phyloP scores from a whole-genome alignment of 352 stramenopile genomes.

The Thraustochytrium sp. region DNA sequence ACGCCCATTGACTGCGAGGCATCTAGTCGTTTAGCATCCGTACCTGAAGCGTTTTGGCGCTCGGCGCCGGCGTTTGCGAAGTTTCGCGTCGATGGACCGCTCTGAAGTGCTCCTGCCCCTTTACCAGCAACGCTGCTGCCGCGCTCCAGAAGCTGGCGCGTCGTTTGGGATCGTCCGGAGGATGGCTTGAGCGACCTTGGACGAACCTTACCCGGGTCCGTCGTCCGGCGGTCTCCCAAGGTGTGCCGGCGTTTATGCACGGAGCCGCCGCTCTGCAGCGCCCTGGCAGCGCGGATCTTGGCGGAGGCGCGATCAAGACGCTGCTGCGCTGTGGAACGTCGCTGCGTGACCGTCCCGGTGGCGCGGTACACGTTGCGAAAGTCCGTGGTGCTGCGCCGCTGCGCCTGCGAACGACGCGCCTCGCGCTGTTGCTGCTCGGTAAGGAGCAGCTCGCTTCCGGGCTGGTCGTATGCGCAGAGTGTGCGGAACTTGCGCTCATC shows the following conservation, averaged over 20 bases:
- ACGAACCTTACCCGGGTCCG: background rate
- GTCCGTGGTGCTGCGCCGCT: background rate
- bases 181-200: too few relatives aligned
- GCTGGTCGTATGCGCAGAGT: background rate
- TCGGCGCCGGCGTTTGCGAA: too few relatives aligned
- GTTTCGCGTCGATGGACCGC: too few relatives aligned
- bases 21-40: too few relatives aligned
- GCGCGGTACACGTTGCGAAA: background rate
- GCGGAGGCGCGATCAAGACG: background rate
- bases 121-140: too few relatives aligned
- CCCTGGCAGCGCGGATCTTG: background rate
- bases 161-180: too few relatives aligned
- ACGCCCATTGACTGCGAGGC: too few relatives aligned
- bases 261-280: background rate
- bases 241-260: background rate
- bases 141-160: too few relatives aligned
- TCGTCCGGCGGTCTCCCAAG: background rate
- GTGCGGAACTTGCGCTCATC: constrained; percentile 35
- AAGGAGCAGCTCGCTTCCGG: background rate
- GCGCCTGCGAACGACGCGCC: background rate
- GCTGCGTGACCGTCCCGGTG: background rate
- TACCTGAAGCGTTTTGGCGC: too few relatives aligned
- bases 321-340: background rate
- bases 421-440: background rate
- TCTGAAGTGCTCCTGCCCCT: too few relatives aligned